Evolutionary conservation across 129 eudicot genomes (phyloP), one percentile per base, ranked within the genome.

Genomic region (Chrysanthemum makinoi): DNA sequence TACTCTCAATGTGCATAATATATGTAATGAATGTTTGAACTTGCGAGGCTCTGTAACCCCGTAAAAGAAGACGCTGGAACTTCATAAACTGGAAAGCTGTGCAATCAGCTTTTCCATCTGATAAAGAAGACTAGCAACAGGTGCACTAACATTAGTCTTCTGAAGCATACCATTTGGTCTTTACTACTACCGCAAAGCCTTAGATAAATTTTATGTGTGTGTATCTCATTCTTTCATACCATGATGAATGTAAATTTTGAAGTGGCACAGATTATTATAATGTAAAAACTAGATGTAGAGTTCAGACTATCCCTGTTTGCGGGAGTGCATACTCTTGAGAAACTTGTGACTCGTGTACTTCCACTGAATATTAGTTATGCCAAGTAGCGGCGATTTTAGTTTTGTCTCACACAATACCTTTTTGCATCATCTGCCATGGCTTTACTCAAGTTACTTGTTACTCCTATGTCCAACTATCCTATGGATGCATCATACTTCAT

Each of bases 51-150:
- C 2, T 94, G 98, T 77, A 80, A 87, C 69, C 96, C 98, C 2
- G 96, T n/a, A 94, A 79, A 94, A 85, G 80, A 89, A 81, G 81
- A 76, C 89, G 84, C 55, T 89, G 89, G 96, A 89, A 74, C 98
- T 94, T 76, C 98, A 94, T 80, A 62, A 67, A 70, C 66, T 54
- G 49, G 96, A 94, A 22, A 83, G 75, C 69, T 94, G 98, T 81
- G 77, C 90, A 16, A 90, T 76, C 68, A 89, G 92, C 76, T 62
- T 75, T 86, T 35, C 81, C 87, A 62, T 68, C 94, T 30, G 96
- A 88, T 20, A 90, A 88, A 52, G 85, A 66, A 52, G 85, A 66
- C 9, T 52, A 77, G 72, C 20, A 65, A 57, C 77, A 70, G 76
- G 71, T 76, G 69, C 53, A 51, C 52, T 48, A n/a, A 56, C 28